phyloP scores from a whole-genome alignment of 169 alveolate species.

The Cryptosporidium tyzzeri region DNA sequence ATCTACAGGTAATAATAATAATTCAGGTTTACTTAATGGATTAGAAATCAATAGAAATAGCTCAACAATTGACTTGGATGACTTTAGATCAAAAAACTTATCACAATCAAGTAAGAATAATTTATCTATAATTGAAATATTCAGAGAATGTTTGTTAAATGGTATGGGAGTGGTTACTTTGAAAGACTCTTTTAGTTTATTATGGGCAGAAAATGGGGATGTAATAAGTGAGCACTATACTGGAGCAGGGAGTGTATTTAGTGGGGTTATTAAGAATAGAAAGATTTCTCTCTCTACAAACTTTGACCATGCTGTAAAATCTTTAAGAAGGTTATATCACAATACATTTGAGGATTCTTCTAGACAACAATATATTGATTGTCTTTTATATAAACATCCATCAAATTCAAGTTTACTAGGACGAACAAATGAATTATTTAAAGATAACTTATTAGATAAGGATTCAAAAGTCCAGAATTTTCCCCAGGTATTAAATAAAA shows the following conservation, averaged over 20 bases:
- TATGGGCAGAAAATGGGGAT: slow-evolving; percentile 96
- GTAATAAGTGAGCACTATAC: slow-evolving; percentile 90
- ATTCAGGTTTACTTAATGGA: too few species aligned
- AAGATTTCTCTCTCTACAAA: slow-evolving; percentile 88
- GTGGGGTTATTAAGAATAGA: slow-evolving; percentile 92
- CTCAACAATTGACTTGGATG: slow-evolving; percentile 4
- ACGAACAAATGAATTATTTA: neutral
- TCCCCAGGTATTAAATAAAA: neutral
- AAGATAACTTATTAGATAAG: neutral
- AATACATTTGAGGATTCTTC: slow-evolving; percentile 88
- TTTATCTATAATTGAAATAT: slow-evolving; percentile 1
- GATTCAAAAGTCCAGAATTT: neutral
- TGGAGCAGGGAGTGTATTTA: slow-evolving; percentile 94
- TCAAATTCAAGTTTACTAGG: slow-evolving; percentile 73
- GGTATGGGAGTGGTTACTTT: slow-evolving; percentile 74
- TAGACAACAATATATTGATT: slow-evolving; percentile 89
- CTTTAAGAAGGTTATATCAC: slow-evolving; percentile 87
- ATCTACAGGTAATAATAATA: neutral
- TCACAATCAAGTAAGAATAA: neutral
- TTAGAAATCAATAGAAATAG: neutral
- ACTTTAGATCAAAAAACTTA: neutral
- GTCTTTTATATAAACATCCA: slow-evolving; percentile 82
- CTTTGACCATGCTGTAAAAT: slow-evolving; percentile 87
- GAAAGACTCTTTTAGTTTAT: slow-evolving; percentile 84
- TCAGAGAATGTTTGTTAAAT: slow-evolving; percentile 31